Evolutionary conservation across 2,329 filamentous ascomycete species (phyloP).

Genomic region (Didymella lethalis): DNA sequence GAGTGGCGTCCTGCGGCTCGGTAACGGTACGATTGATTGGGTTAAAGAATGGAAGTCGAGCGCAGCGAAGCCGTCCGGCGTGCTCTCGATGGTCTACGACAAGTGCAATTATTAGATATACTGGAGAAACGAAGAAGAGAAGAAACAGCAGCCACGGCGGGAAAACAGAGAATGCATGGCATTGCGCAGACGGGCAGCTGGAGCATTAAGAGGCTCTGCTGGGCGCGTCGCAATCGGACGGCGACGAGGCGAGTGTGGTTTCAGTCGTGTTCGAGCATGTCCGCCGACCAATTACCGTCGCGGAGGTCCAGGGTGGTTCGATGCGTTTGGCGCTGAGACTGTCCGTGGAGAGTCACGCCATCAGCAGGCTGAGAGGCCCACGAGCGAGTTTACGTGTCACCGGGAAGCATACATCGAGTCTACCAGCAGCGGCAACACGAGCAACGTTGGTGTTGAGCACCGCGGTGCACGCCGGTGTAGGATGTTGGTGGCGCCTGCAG

Average conservation of each 20-base stretch:
- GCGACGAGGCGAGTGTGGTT: slow-evolving; percentile 44
- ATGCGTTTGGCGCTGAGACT: slow-evolving; percentile 38
- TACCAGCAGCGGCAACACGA: neutral
- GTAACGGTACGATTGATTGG: slow-evolving; percentile 8
- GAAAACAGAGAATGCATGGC: slow-evolving; percentile 38
- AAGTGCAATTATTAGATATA: slow-evolving; percentile 43
- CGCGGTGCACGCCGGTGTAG: slow-evolving; percentile 5
- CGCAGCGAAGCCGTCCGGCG: slow-evolving; percentile 50
- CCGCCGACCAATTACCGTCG: slow-evolving; percentile 41
- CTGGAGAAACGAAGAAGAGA: slow-evolving; percentile 40
- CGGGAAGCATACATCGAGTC: no score
- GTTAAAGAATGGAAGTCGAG: slow-evolving; percentile 45
- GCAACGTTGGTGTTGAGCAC: slow-evolving; percentile 21
- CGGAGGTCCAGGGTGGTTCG: slow-evolving; percentile 31
- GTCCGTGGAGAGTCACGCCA: slow-evolving; percentile 19
- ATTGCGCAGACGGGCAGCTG: slow-evolving; percentile 32
- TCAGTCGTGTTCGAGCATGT: slow-evolving; percentile 46
- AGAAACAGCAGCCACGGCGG: slow-evolving; percentile 35
- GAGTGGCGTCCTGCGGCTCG: slow-evolving; percentile 25
- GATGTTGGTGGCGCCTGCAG: slow-evolving; percentile 31
- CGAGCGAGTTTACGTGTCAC: neutral
- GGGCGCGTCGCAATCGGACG: slow-evolving; percentile 45
- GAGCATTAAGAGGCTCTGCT: slow-evolving; percentile 47
- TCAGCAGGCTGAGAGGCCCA: neutral
- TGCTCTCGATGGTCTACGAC: slow-evolving; percentile 45